Percentiles rank a stretch among this genome's conserved stretches.
Evolutionary conservation across 129 eudicot genomes (phyloP).

Genomic region (Silybum marianum): DNA sequence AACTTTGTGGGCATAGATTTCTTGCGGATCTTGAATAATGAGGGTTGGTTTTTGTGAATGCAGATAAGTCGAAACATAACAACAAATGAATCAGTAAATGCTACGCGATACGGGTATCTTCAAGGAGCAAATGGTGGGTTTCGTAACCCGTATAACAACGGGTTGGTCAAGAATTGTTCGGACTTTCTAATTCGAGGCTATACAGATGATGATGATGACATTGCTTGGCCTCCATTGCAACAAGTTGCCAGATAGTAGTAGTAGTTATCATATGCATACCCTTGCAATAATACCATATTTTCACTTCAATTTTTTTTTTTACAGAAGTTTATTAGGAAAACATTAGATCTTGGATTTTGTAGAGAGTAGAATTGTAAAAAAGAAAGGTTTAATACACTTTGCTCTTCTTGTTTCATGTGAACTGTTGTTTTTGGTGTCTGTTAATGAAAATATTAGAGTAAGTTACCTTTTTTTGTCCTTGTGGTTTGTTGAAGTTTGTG

Average conservation of each 20-base stretch:
- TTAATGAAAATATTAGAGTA: not conserved
- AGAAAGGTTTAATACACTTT: not conserved
- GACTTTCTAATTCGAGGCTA: slow-evolving; percentile 81
- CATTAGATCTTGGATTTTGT: slow-evolving; percentile 14
- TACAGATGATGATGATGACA: slow-evolving; percentile 75
- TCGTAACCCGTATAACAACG: slow-evolving; percentile 87
- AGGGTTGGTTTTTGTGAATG: slow-evolving; percentile 29
- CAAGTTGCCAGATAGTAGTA: slow-evolving; percentile 41
- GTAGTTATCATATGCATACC: not conserved
- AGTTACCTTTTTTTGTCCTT: not conserved
- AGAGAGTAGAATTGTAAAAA: not conserved
- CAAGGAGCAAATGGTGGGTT: slow-evolving; percentile 81
- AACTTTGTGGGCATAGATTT: not conserved
- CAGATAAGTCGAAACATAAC: slow-evolving; percentile 92
- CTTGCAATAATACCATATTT: not conserved
- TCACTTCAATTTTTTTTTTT: not conserved
- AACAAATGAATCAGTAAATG: slow-evolving; percentile 78
- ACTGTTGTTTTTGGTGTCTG: slow-evolving; percentile 1
- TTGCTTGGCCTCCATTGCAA: slow-evolving; percentile 70
- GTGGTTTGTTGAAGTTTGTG: not conserved
- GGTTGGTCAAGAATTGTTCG: slow-evolving; percentile 75
- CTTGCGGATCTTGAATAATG: not conserved
- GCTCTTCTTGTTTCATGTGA: not conserved
- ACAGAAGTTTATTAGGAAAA: not conserved
- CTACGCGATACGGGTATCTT: slow-evolving; percentile 72